Evolutionary conservation across 176 grass and related monocot species (phyloP).

Genomic region (Bromus sterilis): DNA sequence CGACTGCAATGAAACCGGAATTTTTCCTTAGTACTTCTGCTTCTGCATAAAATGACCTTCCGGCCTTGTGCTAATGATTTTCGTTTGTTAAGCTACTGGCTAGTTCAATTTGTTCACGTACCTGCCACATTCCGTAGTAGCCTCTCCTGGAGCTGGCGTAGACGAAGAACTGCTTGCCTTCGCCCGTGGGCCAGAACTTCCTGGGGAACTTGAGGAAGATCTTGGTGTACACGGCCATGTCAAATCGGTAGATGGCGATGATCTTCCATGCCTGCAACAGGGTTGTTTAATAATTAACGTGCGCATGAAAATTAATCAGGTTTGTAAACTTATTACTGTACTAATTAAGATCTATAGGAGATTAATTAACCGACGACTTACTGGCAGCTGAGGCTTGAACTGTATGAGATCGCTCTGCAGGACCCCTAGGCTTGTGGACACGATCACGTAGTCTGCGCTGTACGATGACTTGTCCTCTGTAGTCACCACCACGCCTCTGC

Average conservation of each 20-base stretch:
- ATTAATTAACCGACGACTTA: not conserved
- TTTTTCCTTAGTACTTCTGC: no score
- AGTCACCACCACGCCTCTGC: slow-evolving; percentile 12
- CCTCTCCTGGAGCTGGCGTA: slow-evolving; percentile 50
- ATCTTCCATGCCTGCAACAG: slow-evolving; percentile 44
- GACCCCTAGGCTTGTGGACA: slow-evolving; percentile 52
- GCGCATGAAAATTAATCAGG: not conserved
- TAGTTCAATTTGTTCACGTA: no score
- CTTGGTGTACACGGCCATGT: slow-evolving; percentile 73
- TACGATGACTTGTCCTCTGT: slow-evolving; percentile 45
- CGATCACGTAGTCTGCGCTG: slow-evolving; percentile 46
- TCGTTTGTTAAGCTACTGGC: no score
- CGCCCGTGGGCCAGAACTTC: slow-evolving; percentile 48
- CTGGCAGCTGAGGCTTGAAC: slow-evolving; percentile 44
- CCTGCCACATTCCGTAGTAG: slow-evolving; percentile 51
- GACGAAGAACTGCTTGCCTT: slow-evolving; percentile 55
- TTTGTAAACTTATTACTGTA: no score
- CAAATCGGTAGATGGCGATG: slow-evolving; percentile 40
- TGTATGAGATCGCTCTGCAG: slow-evolving; percentile 56
- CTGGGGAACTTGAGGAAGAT: slow-evolving; percentile 68
- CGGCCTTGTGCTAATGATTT: no score
- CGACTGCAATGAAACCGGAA: not conserved
- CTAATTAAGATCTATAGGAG: no score
- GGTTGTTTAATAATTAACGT: not conserved
- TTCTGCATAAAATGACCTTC: no score